phyloP scores from a whole-genome alignment of 371 early-diverging fungal genomes.

The Mortierella sp. region DNA sequence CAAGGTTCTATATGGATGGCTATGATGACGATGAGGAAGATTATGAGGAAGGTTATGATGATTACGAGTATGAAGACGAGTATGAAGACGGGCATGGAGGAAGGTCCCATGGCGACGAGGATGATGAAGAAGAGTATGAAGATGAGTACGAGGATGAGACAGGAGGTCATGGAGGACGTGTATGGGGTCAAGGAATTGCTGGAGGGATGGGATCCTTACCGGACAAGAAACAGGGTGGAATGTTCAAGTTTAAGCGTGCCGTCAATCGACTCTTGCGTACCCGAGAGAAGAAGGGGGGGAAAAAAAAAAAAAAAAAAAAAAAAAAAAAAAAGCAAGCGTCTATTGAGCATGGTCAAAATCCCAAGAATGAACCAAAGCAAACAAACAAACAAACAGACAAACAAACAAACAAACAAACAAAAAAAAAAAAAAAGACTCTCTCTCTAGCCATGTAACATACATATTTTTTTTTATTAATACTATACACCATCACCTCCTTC shows the following conservation, averaged over 20 bases:
- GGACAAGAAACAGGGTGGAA: constrained; percentile 26
- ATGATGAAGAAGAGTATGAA: constrained; percentile 18
- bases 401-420: not conserved
- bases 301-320: not conserved
- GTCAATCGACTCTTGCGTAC: constrained; percentile 51
- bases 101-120: constrained; percentile 21
- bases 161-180: not conserved
- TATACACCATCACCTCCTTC: no score
- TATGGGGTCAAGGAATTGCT: constrained; percentile 20
- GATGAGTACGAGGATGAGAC: constrained; percentile 5
- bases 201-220: not conserved
- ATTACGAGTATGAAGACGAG: constrained; percentile 12
- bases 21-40: constrained; percentile 15
- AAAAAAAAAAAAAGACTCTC: constrained; percentile 5
- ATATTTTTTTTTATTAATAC: not conserved
- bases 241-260: constrained; percentile 46
- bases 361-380: no score
- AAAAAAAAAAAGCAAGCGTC: not conserved
- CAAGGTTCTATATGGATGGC: constrained; percentile 26
- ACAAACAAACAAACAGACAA: not conserved
- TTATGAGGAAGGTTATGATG: constrained; percentile 28
- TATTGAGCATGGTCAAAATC: no score
- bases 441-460: not conserved
- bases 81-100: constrained; percentile 1
- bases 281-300: not conserved